Evolutionary conservation across 371 early-diverging fungal species (phyloP).

Genomic region (Vittaforma corneae): DNA sequence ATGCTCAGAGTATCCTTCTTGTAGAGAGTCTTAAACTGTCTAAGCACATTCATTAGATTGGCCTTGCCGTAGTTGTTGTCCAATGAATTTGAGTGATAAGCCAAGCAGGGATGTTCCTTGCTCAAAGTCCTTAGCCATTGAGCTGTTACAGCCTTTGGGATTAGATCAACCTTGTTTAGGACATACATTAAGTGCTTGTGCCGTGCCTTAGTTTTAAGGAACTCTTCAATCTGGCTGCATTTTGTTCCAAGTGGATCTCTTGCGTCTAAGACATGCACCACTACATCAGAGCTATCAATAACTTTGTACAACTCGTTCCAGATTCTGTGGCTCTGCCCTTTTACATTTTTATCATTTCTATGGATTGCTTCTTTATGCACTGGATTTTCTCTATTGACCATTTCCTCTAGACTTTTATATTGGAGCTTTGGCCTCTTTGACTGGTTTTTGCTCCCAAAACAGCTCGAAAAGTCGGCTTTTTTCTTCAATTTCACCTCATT

Average conservation of each 20-base stretch:
- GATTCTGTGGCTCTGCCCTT: slow-evolving; percentile 90
- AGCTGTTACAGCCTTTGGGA: slow-evolving; percentile 95
- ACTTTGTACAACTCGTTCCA: slow-evolving; percentile 99
- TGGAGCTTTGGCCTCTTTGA: slow-evolving; percentile 70
- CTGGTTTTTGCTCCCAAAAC: slow-evolving; percentile 73
- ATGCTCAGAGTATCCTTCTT: slow-evolving; percentile 71
- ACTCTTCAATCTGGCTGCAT: slow-evolving; percentile 76
- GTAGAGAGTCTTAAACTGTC: slow-evolving; percentile 84
- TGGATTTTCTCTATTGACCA: slow-evolving; percentile 60
- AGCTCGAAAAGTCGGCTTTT: slow-evolving; percentile 68
- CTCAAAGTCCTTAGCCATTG: slow-evolving; percentile 81
- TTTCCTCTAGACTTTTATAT: slow-evolving; percentile 68
- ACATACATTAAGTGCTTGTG: slow-evolving; percentile 93
- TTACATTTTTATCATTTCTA: slow-evolving; percentile 63
- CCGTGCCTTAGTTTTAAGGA: slow-evolving; percentile 76
- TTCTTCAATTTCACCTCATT: slow-evolving; percentile 66
- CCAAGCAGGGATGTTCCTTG: slow-evolving; percentile 80
- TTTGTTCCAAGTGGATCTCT: slow-evolving; percentile 91
- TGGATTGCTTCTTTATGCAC: slow-evolving; percentile 1
- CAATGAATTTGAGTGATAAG: slow-evolving; percentile 83
- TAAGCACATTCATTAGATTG: slow-evolving; percentile 81
- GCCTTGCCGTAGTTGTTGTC: slow-evolving; percentile 94
- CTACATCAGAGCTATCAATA: slow-evolving; percentile 89
- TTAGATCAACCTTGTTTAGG: slow-evolving; percentile 97
- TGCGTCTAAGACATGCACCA: slow-evolving; percentile 92